Evolutionary conservation across 2,329 filamentous ascomycete species (phyloP), one percentile per base, ranked within the genome.

Genomic region (Hypoxylon sp.): DNA sequence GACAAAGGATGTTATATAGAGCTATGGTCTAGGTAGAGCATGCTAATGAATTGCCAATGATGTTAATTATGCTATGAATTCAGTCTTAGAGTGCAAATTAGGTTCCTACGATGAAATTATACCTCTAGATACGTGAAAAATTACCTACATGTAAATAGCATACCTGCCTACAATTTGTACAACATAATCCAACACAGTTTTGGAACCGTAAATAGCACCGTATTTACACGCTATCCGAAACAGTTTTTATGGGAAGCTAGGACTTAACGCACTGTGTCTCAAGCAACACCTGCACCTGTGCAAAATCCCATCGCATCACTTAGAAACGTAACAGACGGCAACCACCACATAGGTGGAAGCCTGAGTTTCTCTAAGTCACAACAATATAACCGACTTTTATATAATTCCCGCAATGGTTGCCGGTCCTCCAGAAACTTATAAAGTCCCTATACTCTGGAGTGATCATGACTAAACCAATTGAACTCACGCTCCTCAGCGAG

Each of bases 401-500:
- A 43, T 30, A 13, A 45, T 9, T 30, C 50, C 27, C 55, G 55
- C 29, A 13, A 66, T 65, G 61, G 48, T 55, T 42, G 57, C 19
- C 34, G 26, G 21, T 21, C 23, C 47, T 25, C 25, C 21, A 23
- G 7, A 36, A 27, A 21, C 44, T 42, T 19, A 27, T 15, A 26
- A 54, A 56, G 38, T 41, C 31, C 25, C 50, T 45, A 35, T 54
- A 26, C 26, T 48, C 17, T 37, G 55, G 55, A 50, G 41, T 36
- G 45, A 59, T 25, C 35, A 67, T 67, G 65, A 54, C 65, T 52
- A 62, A 65, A 57, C 50, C 57, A 40, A 63, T 63, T 51, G 55
- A 71, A 56, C 74, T 84, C 53, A 60, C 73, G 57, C 74, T 80
- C 34, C 70, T 81, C 57, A 81, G 81, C 70, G 78, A 86, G 66